Conservation (phyloP, 2,329 filamentous ascomycete species). For the Colletotrichum coccodes region DNA sequence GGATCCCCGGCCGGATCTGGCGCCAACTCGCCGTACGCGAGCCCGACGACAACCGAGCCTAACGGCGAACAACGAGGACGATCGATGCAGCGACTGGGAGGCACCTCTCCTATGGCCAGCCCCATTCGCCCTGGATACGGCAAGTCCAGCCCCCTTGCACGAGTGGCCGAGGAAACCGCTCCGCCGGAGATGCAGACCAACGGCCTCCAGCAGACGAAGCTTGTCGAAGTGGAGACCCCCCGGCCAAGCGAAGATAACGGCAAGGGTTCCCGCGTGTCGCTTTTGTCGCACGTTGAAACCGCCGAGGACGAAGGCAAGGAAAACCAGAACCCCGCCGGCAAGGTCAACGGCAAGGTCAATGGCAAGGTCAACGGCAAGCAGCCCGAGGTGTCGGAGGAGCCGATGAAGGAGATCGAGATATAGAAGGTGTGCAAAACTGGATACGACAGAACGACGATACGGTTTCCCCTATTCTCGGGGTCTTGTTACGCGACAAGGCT, state of each 20-base stretch:
- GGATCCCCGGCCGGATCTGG: constrained; percentile 59
- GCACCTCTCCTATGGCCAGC: constrained; percentile 70
- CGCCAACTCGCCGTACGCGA: constrained; percentile 69
- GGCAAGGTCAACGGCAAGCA: constrained; percentile 52
- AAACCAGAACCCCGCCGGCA: constrained; percentile 42
- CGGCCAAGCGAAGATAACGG: constrained; percentile 57
- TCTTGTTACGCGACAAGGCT: constrained; percentile 29
- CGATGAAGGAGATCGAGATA: constrained; percentile 72
- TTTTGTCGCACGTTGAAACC: constrained; percentile 46
- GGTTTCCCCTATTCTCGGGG: constrained; percentile 33
- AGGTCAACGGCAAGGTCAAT: constrained; percentile 56
- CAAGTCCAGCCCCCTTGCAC: constrained; percentile 77
- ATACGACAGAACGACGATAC: constrained; percentile 39
- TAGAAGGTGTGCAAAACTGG: constrained; percentile 45
- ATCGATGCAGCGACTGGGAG: constrained; percentile 75
- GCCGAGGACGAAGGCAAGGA: constrained; percentile 52
- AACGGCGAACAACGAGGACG: constrained; percentile 73
- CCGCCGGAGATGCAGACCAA: constrained; percentile 48
- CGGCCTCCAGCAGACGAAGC: constrained; percentile 56
- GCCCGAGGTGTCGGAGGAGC: constrained; percentile 55
- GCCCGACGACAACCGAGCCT: constrained; percentile 60
- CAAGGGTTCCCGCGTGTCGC: constrained; percentile 43
- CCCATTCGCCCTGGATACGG: constrained; percentile 70
- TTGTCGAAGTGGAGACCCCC: constrained; percentile 67
- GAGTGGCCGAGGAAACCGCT: constrained; percentile 76